Conservation (phyloP, 495 filamentous ascomycete species). For the Schizothecium vesticola region DNA sequence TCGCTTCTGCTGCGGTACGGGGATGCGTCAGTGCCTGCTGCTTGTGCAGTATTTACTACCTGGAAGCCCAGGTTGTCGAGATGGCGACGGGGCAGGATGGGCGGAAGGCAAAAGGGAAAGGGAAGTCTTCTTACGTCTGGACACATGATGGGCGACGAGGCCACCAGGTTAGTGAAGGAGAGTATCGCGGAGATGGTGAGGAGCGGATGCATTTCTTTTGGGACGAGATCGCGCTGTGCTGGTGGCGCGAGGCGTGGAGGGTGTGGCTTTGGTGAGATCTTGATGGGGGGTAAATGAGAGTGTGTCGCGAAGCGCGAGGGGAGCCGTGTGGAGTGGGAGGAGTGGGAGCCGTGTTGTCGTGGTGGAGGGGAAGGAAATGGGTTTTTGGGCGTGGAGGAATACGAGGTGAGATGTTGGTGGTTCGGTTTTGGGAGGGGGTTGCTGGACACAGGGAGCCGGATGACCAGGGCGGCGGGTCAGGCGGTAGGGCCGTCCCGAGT, state of each 20-base stretch:
- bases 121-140: background rate
- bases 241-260: background rate
- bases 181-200: background rate
- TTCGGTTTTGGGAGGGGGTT: background rate
- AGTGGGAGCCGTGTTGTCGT: background rate
- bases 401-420: background rate
- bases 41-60: background rate
- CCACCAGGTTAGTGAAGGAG: background rate
- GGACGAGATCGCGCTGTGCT: background rate
- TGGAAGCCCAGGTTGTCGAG: background rate
- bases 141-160: background rate
- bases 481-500: background rate
- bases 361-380: background rate
- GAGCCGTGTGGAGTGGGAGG: background rate
- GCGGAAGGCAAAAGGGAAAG: background rate
- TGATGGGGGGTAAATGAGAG: background rate
- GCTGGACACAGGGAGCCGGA: background rate
- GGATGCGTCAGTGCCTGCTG: background rate
- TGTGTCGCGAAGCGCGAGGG: background rate
- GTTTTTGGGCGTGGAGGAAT: background rate
- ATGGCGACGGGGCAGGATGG: no score
- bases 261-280: background rate
- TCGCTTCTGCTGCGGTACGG: constrained; percentile 33
- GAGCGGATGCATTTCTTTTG: background rate
- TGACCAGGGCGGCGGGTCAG: background rate